A percentile compares a stretch with the other conserved stretches of the same genome.
Conservation (phyloP, 2,329 filamentous ascomycete genomes). For the Ophiostoma montium region DNA sequence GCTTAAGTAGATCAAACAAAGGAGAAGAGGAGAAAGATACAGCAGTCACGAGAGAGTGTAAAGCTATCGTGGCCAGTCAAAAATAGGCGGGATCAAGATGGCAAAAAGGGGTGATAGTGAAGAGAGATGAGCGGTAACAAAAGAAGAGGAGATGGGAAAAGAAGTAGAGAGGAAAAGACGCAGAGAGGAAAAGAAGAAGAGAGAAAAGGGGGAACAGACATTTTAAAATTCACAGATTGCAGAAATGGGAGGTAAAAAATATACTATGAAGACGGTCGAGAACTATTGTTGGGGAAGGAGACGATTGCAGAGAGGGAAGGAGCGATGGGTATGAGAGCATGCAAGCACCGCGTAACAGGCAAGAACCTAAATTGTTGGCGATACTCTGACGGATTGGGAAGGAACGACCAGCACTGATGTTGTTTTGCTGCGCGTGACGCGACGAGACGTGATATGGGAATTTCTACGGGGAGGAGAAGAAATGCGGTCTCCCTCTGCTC, state of each 20-base stretch:
- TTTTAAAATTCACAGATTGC: not conserved
- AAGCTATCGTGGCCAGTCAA: not conserved
- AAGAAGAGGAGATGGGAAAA: not conserved
- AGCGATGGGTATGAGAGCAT: not conserved
- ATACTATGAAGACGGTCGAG: not conserved
- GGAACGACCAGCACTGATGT: not conserved
- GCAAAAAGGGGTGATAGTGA: constrained; percentile 9
- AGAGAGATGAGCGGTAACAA: constrained; percentile 4
- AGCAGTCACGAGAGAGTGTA: not conserved
- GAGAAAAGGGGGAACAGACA: not conserved
- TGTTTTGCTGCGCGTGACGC: no score
- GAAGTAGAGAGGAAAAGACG: not conserved
- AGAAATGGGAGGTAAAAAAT: not conserved
- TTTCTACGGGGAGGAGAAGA: no score
- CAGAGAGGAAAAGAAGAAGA: not conserved
- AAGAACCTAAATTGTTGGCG: not conserved
- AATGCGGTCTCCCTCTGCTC: no score
- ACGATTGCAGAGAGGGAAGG: not conserved
- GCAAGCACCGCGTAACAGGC: not conserved
- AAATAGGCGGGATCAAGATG: constrained; percentile 1
- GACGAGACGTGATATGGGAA: no score
- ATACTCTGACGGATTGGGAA: not conserved
- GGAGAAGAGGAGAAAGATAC: not conserved
- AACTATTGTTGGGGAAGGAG: not conserved
- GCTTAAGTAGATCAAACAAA: no score